Percentiles rank a stretch among this genome's conserved stretches.
Conservation (phyloP, 208 protist species). For the Phytomonas francai region DNA sequence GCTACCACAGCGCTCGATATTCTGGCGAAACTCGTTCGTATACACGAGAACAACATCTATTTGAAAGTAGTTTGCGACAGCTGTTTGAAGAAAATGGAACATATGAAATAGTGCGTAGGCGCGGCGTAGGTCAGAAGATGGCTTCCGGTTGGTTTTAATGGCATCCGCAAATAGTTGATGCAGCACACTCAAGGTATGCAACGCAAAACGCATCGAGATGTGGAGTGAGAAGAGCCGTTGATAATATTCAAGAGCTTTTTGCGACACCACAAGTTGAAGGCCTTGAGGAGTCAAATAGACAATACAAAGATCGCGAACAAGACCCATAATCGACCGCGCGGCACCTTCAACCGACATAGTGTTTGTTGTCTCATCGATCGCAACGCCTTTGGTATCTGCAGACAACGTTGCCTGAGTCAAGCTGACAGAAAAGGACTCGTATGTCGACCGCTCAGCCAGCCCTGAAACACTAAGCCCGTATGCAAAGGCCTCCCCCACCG, state of each 20-base stretch:
- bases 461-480: slow-evolving; percentile 24
- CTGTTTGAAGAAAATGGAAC: slow-evolving; percentile 51
- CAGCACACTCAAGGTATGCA: slow-evolving; percentile 47
- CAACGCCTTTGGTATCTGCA: not conserved
- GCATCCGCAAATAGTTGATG: slow-evolving; percentile 51
- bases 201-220: slow-evolving; percentile 46
- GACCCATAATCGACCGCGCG: slow-evolving; percentile 15
- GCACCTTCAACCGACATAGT: not conserved
- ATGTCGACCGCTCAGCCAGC: slow-evolving; percentile 13
- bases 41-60: slow-evolving; percentile 63
- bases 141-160: slow-evolving; percentile 41
- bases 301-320: slow-evolving; percentile 31
- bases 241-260: slow-evolving; percentile 68
- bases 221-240: slow-evolving; percentile 64
- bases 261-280: slow-evolving; percentile 54
- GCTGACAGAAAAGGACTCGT: slow-evolving; percentile 5
- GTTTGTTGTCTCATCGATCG: not conserved
- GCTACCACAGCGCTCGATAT: slow-evolving; percentile 32
- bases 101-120: slow-evolving; percentile 55
- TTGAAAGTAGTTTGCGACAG: slow-evolving; percentile 63
- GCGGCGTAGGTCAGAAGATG: slow-evolving; percentile 53
- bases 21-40: slow-evolving; percentile 28
- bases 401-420: not conserved
- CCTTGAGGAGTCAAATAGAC: slow-evolving; percentile 40
- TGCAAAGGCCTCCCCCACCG: slow-evolving; percentile 24